Percentiles rank a stretch among this genome's conserved stretches.
Evolutionary conservation across 2,329 filamentous ascomycete species (phyloP).

Genomic region (Claviceps citrina): DNA sequence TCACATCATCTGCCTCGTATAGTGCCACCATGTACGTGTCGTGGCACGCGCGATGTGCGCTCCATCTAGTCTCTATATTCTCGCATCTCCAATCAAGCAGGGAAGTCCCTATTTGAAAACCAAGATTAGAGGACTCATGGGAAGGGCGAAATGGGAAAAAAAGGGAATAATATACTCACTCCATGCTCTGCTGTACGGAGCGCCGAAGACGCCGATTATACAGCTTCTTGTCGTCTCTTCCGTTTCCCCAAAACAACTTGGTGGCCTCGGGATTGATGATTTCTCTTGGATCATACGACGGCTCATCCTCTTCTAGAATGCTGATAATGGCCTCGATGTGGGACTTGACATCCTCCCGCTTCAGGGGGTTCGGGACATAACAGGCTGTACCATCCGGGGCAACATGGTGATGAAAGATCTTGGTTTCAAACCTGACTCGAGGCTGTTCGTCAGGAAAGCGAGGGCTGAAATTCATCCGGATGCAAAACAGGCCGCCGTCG

Average conservation of each 20-base stretch:
- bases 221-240: constrained; percentile 57
- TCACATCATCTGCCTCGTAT: not conserved
- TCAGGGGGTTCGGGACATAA: constrained; percentile 50
- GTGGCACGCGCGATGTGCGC: not conserved
- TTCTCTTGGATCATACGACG: constrained; percentile 79
- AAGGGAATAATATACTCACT: constrained; percentile 29
- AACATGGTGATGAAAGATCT: constrained; percentile 78
- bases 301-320: constrained; percentile 72
- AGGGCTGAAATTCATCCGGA: constrained; percentile 66
- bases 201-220: constrained; percentile 72
- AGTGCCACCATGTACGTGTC: not conserved
- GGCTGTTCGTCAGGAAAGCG: constrained; percentile 81
- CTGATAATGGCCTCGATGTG: constrained; percentile 75
- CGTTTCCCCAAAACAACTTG: constrained; percentile 70
- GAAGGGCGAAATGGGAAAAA: not conserved
- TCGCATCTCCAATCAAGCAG: constrained; percentile 13
- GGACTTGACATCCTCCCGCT: constrained; percentile 59
- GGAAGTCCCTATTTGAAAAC: constrained; percentile 17
- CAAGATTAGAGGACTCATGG: not conserved
- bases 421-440: constrained; percentile 63
- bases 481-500: constrained; percentile 76
- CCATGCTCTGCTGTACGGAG: constrained; percentile 55
- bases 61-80: not conserved
- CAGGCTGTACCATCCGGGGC: constrained; percentile 67
- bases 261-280: constrained; percentile 76